These are phyloP conservation scores for Crepidotus sp. DNA, from an alignment of 1,284 basidiomycete genomes.

Conservation along the genomic window DNA sequence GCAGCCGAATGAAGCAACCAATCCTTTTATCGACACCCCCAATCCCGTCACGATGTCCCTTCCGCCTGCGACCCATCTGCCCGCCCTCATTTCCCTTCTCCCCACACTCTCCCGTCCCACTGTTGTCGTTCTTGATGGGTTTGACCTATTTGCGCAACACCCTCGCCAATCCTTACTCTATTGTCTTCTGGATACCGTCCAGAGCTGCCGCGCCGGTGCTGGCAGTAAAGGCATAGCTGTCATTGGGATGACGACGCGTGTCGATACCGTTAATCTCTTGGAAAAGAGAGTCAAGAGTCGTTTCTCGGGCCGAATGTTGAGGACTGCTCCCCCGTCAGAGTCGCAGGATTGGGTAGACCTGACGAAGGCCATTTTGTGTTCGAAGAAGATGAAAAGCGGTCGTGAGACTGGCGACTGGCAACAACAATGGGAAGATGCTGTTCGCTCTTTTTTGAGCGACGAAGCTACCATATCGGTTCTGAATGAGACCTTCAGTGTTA, in stretches of 20 bases:
- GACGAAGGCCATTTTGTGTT: slow-evolving; percentile 35
- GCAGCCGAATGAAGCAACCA: slow-evolving; percentile 26
- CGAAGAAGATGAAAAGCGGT: slow-evolving; percentile 19
- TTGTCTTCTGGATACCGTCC: slow-evolving; percentile 79
- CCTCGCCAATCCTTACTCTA: slow-evolving; percentile 83
- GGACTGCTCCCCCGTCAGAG: slow-evolving; percentile 53
- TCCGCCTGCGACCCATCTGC: slow-evolving; percentile 70
- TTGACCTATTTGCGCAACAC: slow-evolving; percentile 86
- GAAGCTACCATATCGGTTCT: slow-evolving; percentile 35
- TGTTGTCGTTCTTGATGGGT: slow-evolving; percentile 79
- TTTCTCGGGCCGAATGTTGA: slow-evolving; percentile 84
- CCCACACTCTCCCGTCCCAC: slow-evolving; percentile 73
- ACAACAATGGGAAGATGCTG: slow-evolving; percentile 46
- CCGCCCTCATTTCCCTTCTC: slow-evolving; percentile 70
- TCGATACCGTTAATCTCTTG: slow-evolving; percentile 51
- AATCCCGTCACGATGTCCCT: slow-evolving; percentile 26
- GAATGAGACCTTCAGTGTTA: slow-evolving; percentile 56
- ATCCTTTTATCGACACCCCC: slow-evolving; percentile 31
- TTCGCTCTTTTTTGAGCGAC: slow-evolving; percentile 50
- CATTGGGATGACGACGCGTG: slow-evolving; percentile 15
- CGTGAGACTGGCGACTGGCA: slow-evolving; percentile 36
- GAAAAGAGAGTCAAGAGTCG: slow-evolving; percentile 95
- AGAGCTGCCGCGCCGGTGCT: slow-evolving; percentile 51
- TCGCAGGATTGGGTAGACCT: slow-evolving; percentile 46
- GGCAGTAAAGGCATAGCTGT: slow-evolving; percentile 29